A percentile compares a stretch with the other conserved stretches of the same genome.
Evolutionary conservation across 768 basidiomycete species (phyloP).

Genomic region (Russula ochroleuca): DNA sequence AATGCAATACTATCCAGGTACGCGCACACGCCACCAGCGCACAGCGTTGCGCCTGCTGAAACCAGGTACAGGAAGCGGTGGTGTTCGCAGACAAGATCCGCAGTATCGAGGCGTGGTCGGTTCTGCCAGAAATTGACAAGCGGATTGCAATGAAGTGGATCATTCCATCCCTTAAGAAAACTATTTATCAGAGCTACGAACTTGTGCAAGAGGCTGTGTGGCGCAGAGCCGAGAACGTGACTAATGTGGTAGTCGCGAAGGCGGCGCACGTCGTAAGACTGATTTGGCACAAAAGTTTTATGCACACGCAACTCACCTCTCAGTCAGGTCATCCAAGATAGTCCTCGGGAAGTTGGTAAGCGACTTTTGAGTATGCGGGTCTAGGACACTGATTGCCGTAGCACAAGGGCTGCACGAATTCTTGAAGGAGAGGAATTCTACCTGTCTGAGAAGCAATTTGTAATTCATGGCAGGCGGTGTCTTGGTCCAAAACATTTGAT

Average conservation of each 20-base stretch:
- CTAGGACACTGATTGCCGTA: not conserved
- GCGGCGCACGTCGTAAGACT: slow-evolving; percentile 34
- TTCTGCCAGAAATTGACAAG: slow-evolving; percentile 41
- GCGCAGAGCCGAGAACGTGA: slow-evolving; percentile 36
- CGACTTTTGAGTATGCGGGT: not conserved
- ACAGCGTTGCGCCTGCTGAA: not conserved
- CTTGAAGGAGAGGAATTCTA: not conserved
- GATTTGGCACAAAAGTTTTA: not conserved
- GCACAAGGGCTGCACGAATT: slow-evolving; percentile 25
- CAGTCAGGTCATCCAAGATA: slow-evolving; percentile 24
- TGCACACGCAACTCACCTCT: not conserved
- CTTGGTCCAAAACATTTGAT: not conserved
- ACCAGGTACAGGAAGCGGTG: slow-evolving; percentile 46
- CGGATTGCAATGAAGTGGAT: slow-evolving; percentile 53
- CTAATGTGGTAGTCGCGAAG: slow-evolving; percentile 33
- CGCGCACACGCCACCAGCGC: not conserved
- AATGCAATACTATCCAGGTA: slow-evolving; percentile 56
- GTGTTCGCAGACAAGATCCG: slow-evolving; percentile 48
- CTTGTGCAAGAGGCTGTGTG: slow-evolving; percentile 31
- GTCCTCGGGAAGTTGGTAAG: slow-evolving; percentile 26
- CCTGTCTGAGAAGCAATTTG: slow-evolving; percentile 12
- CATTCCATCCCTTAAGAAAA: slow-evolving; percentile 43
- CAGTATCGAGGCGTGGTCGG: slow-evolving; percentile 39
- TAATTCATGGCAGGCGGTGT: not conserved
- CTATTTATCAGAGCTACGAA: slow-evolving; percentile 20